A percentile compares a stretch with the other conserved stretches of the same genome.
phyloP scores from a whole-genome alignment of 305 asterid genomes.

The Fraxinus nigra region DNA sequence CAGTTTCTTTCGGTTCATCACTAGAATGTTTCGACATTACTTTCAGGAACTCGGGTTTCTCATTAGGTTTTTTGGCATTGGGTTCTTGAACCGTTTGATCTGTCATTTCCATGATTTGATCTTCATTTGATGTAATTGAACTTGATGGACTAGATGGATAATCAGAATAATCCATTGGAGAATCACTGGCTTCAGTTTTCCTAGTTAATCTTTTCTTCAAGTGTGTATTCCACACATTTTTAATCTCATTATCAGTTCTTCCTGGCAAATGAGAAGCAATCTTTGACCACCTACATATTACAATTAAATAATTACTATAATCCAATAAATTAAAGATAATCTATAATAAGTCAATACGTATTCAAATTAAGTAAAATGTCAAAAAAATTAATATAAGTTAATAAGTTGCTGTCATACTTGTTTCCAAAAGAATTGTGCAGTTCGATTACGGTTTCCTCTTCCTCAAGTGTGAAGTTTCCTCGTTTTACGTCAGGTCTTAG shows the following conservation, averaged over 20 bases:
- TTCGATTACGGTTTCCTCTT: slow-evolving; percentile 55
- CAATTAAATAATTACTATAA: not conserved
- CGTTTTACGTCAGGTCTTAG: slow-evolving; percentile 66
- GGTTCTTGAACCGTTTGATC: slow-evolving; percentile 10
- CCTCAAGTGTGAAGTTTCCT: slow-evolving; percentile 60
- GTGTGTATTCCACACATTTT: slow-evolving; percentile 69
- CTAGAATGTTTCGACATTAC: not conserved
- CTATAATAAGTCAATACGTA: not conserved
- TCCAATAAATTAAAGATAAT: not conserved
- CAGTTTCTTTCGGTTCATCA: slow-evolving; percentile 7
- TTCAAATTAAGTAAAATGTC: not conserved
- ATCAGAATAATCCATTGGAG: slow-evolving; percentile 8
- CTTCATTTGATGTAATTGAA: slow-evolving; percentile 16
- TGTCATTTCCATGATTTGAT: not conserved
- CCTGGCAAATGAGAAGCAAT: slow-evolving; percentile 69
- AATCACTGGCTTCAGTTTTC: slow-evolving; percentile 12
- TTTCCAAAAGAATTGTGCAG: slow-evolving; percentile 63
- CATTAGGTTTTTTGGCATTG: not conserved
- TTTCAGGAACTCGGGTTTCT: not conserved
- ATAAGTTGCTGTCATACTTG: slow-evolving; percentile 39
- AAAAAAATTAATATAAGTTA: not conserved
- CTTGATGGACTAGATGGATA: slow-evolving; percentile 31
- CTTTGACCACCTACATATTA: slow-evolving; percentile 56
- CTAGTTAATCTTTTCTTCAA: slow-evolving; percentile 46
- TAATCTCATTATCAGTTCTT: slow-evolving; percentile 75